Conservation (phyloP, 1,284 basidiomycete species). For the Apiotrichum porosum region DNA sequence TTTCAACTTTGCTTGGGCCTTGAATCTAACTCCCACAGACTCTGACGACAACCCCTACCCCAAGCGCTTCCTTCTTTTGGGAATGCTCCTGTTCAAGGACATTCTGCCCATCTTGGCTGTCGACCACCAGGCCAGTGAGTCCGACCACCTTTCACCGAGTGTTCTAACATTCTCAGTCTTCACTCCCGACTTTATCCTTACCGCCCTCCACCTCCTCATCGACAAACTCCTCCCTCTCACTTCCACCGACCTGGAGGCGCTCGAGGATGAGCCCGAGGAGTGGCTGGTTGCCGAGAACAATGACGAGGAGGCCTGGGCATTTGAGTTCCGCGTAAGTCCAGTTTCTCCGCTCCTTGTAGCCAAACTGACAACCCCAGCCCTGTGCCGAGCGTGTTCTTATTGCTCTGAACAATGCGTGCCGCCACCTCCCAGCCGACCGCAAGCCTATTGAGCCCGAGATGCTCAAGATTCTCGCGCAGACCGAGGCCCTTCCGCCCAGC, state of each 20-base stretch:
- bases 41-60: conserved; percentile 38
- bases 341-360: background rate
- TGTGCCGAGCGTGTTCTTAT: conserved; percentile 83
- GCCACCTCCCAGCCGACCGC: conserved; percentile 51
- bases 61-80: conserved; percentile 68
- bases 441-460: conserved; percentile 65
- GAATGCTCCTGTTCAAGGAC: conserved; percentile 83
- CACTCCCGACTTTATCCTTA: conserved; percentile 67
- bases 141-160: no score
- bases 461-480: conserved; percentile 55
- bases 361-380: conserved; percentile 53
- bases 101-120: conserved; percentile 44
- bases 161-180: no score
- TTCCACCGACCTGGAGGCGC: conserved; percentile 66
- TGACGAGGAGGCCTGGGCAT: conserved; percentile 84
- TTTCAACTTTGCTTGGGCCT: background rate
- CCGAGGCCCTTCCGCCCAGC: conserved; percentile 50
- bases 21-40: conserved; percentile 19
- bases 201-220: conserved; percentile 70
- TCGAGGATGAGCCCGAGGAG: conserved; percentile 81
- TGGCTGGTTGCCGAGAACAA: conserved; percentile 76
- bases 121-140: conserved; percentile 44
- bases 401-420: conserved; percentile 69
- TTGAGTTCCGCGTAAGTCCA: conserved; percentile 67
- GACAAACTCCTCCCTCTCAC: conserved; percentile 77